These are phyloP conservation scores for Asterionellopsis glacialis DNA, from an alignment of 108 stramenopile genomes.

Conservation along the genomic window DNA sequence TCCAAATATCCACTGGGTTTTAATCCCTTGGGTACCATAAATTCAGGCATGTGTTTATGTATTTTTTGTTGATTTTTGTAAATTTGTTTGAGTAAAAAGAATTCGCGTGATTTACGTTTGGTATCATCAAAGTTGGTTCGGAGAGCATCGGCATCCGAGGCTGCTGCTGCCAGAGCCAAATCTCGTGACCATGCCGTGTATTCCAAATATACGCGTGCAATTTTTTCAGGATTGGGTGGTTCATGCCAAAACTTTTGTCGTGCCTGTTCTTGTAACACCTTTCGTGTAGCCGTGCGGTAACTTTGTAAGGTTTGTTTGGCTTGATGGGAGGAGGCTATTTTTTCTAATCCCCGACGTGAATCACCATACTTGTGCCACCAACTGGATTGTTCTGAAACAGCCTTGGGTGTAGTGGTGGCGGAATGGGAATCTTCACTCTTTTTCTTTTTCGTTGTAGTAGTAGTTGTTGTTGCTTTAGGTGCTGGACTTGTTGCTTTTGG, in stretches of 20 bases:
- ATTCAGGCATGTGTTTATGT: no score
- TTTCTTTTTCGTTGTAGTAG: no score
- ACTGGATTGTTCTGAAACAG: conserved; percentile 11
- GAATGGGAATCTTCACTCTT: no score
- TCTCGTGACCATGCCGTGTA: conserved; percentile 75
- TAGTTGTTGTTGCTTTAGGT: no score
- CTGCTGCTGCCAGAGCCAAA: conserved; percentile 71
- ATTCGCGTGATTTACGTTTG: conserved; percentile 70
- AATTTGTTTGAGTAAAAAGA: conserved; percentile 68
- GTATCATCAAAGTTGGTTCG: conserved; percentile 62
- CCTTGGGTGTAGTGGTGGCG: no score
- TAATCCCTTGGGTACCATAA: no score
- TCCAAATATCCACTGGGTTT: no score
- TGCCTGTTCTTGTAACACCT: conserved; percentile 62
- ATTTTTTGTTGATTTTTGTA: conserved; percentile 7
- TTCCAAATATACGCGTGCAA: conserved; percentile 62
- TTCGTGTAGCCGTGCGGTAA: conserved; percentile 48
- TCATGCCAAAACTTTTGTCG: conserved; percentile 45
- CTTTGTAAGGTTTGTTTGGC: conserved; percentile 63
- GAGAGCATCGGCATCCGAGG: conserved; percentile 78
- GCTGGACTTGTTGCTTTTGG: no score
- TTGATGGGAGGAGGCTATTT: conserved; percentile 71
- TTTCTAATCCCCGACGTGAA: conserved; percentile 74
- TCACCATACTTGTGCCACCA: conserved; percentile 87
- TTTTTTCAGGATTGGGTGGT: conserved; percentile 49